Evolutionary conservation across 306 rosid genomes (phyloP).

Genomic region (Abrus precatorius): DNA sequence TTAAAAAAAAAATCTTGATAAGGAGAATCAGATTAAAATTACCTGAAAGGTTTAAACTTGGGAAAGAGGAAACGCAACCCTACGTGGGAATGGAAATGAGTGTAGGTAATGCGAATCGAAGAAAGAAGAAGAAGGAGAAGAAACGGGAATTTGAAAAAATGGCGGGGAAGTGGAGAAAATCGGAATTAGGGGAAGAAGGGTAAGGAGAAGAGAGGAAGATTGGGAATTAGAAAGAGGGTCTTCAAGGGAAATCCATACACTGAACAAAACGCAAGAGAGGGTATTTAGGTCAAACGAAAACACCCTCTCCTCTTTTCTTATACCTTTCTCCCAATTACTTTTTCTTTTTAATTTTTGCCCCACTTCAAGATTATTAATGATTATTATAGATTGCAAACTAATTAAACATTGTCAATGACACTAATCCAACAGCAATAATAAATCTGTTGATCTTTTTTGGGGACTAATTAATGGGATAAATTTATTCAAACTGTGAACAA

Average conservation of each 20-base stretch:
- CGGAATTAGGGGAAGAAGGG: slow-evolving; percentile 65
- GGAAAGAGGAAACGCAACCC: slow-evolving; percentile 46
- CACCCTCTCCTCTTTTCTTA: not conserved
- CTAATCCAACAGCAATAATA: not conserved
- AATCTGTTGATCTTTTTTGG: too few species aligned
- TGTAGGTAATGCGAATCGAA: slow-evolving; percentile 42
- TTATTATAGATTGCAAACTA: too few species aligned
- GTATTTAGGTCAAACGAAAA: slow-evolving; percentile 74
- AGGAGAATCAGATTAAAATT: slow-evolving; percentile 5
- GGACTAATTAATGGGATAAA: too few species aligned
- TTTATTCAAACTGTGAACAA: too few species aligned
- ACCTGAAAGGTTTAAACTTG: slow-evolving; percentile 35
- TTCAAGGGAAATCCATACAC: slow-evolving; percentile 65
- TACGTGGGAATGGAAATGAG: slow-evolving; percentile 34
- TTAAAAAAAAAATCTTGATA: not conserved
- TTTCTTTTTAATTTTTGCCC: slow-evolving; percentile 51
- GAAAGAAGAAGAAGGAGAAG: slow-evolving; percentile 22
- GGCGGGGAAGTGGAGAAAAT: slow-evolving; percentile 84
- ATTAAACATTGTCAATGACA: too few species aligned
- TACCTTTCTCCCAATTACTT: slow-evolving; percentile 54
- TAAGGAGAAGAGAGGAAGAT: slow-evolving; percentile 70
- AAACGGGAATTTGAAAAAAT: slow-evolving; percentile 60
- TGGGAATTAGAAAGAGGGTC: slow-evolving; percentile 69
- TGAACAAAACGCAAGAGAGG: slow-evolving; percentile 50
- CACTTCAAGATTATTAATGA: not conserved